Evolutionary conservation across 805 yeast genomes (phyloP), one percentile per base, ranked within the genome.

Genomic region (Kluyveromyces starmeri): DNA sequence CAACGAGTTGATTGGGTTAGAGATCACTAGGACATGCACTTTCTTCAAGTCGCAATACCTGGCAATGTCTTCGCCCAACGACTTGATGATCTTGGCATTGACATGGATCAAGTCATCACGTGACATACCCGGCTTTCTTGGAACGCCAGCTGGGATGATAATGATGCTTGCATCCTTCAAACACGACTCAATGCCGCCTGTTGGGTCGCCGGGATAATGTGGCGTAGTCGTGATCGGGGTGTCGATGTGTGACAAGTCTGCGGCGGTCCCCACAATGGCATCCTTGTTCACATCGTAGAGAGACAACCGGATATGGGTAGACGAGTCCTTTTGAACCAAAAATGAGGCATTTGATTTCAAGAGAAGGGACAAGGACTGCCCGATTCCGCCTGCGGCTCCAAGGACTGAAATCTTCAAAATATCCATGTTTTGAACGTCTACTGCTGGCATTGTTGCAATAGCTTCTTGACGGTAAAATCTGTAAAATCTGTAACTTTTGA

Each of bases 371-470:
- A 85, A 69, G 27, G 95, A 94, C 68, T 86, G 95, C 37, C 96
- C 96, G 55, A 85, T 85, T 41, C 96, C 95, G 50, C 95, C 95
- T 36, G 89, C 86, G 39, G 96, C 96, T 45, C 95, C 95, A 35
- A 79, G 69, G 40, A 85, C 86, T 37, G 94, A 72, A 35, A 83
- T 94, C 68, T 84, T 85, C 28, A 61, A 22, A 9, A 36, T 28
- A 18, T 42, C 35, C 19, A 34, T 22, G 10, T 16, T 12, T 30
- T 22, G 20, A 21, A 13, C 26, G 23, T 16, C 15, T 7, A 19
- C 25, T 5, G 33, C 33, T 9, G 33, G 33, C 33, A 30, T 30
- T n/a, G n/a, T n/a, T n/a, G n/a, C n/a, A n/a, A n/a, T n/a, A n/a
- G n/a, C n/a, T n/a, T n/a, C n/a, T n/a, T n/a, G n/a, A n/a, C n/a